Evolutionary conservation across 805 yeast species (phyloP).

Genomic region (Metschnikowia peoriensis): DNA sequence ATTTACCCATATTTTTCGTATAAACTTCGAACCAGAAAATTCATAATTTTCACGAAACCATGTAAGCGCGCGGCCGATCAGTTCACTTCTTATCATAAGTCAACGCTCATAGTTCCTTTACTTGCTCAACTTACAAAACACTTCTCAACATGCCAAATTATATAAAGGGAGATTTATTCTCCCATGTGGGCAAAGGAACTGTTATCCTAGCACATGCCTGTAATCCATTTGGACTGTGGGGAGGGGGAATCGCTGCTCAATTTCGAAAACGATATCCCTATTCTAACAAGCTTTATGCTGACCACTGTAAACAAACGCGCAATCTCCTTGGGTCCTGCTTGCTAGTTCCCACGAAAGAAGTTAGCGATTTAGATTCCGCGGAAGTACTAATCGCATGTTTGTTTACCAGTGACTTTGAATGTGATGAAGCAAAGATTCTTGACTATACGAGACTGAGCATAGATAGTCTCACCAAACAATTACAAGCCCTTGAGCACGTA

Average conservation of each 20-base stretch:
- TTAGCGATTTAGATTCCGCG: slow-evolving; percentile 21
- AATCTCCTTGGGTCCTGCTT: slow-evolving; percentile 55
- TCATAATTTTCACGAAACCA: no score
- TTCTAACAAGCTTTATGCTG: slow-evolving; percentile 50
- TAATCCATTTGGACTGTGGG: slow-evolving; percentile 78
- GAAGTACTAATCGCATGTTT: slow-evolving; percentile 57
- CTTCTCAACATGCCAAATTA: slow-evolving; percentile 37
- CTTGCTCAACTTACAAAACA: no score
- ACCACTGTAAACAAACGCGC: slow-evolving; percentile 36
- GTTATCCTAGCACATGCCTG: slow-evolving; percentile 74
- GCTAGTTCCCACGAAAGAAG: slow-evolving; percentile 29
- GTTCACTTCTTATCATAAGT: no score
- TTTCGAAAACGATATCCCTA: slow-evolving; percentile 55
- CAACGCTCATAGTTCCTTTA: no score
- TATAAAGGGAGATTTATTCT: slow-evolving; percentile 58
- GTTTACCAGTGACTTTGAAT: slow-evolving; percentile 58
- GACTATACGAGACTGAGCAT: slow-evolving; percentile 51
- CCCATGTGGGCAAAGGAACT: slow-evolving; percentile 20
- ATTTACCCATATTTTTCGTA: no score
- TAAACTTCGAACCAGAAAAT: no score
- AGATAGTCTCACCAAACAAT: slow-evolving; percentile 34
- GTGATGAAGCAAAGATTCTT: slow-evolving; percentile 49
- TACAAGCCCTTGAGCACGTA: neutral
- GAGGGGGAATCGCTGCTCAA: slow-evolving; percentile 74
- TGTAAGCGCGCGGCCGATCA: no score